phyloP scores from a whole-genome alignment of 306 rosid genomes.

The Trifolium fragiferum region DNA sequence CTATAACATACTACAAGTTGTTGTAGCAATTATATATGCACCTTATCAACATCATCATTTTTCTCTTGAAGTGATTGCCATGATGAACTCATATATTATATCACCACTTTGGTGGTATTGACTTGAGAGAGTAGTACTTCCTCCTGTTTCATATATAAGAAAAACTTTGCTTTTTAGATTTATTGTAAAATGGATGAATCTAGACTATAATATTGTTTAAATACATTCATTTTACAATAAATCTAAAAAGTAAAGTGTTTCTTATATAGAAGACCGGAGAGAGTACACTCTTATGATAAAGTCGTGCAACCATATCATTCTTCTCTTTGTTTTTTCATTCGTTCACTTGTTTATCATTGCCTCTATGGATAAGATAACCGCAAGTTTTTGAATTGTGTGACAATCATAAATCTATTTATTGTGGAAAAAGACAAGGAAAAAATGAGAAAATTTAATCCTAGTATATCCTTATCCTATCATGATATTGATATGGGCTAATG shows the following conservation, averaged over 20 bases:
- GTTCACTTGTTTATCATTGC: neutral
- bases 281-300: slow-evolving; percentile 23
- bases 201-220: too few species aligned
- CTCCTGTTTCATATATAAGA: too few species aligned
- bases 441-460: neutral
- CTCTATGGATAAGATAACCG: slow-evolving; percentile 37
- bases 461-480: neutral
- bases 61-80: slow-evolving; percentile 12
- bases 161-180: too few species aligned
- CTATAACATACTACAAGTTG: neutral
- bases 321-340: neutral
- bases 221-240: too few species aligned
- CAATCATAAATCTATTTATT: slow-evolving; percentile 23
- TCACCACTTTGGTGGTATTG: too few species aligned
- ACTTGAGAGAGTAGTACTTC: too few species aligned
- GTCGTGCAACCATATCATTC: slow-evolving; percentile 27
- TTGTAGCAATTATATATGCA: neutral
- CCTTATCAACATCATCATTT: neutral
- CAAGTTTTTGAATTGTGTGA: slow-evolving; percentile 14
- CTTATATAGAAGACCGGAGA: too few species aligned
- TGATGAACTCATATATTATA: slow-evolving; percentile 12
- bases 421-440: slow-evolving; percentile 26
- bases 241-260: too few species aligned
- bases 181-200: too few species aligned
- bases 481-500: too few species aligned